Evolutionary conservation across 345 rosid species (phyloP).

Genomic region (Citrus maxima): DNA sequence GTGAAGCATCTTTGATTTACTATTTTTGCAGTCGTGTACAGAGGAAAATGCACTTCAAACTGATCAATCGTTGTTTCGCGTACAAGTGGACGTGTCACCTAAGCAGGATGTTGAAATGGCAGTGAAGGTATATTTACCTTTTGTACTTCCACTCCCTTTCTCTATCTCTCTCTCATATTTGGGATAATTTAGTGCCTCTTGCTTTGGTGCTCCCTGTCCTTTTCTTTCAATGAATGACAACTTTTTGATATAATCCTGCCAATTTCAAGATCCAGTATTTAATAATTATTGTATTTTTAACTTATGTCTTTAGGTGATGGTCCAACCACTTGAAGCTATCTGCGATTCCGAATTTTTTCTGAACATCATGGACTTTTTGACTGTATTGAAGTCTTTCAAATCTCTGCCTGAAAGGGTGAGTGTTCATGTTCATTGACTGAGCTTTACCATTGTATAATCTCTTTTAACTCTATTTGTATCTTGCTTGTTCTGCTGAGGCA

Average conservation of each 20-base stretch:
- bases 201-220: background rate
- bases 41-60: conserved; percentile 36
- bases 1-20: background rate
- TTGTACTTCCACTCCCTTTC: background rate
- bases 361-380: conserved; percentile 43
- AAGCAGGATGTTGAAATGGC: conserved; percentile 54
- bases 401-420: conserved; percentile 83
- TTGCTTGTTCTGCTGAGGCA: background rate
- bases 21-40: conserved; percentile 32
- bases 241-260: conserved; percentile 9
- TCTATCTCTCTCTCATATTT: background rate
- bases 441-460: background rate
- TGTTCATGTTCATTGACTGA: conserved; percentile 2
- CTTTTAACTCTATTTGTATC: background rate
- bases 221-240: background rate
- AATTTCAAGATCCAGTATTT: conserved; percentile 2
- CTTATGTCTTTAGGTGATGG: conserved; percentile 44
- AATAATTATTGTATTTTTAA: conserved; percentile 5
- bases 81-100: conserved; percentile 52
- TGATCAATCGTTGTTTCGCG: conserved; percentile 42
- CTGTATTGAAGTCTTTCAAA: conserved; percentile 44
- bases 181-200: background rate
- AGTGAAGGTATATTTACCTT: conserved; percentile 48
- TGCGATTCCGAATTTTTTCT: conserved; percentile 47
- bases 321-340: conserved; percentile 62